Conservation (phyloP, 1,139 yeast genomes). For the Casaregolazyma lundiana region DNA sequence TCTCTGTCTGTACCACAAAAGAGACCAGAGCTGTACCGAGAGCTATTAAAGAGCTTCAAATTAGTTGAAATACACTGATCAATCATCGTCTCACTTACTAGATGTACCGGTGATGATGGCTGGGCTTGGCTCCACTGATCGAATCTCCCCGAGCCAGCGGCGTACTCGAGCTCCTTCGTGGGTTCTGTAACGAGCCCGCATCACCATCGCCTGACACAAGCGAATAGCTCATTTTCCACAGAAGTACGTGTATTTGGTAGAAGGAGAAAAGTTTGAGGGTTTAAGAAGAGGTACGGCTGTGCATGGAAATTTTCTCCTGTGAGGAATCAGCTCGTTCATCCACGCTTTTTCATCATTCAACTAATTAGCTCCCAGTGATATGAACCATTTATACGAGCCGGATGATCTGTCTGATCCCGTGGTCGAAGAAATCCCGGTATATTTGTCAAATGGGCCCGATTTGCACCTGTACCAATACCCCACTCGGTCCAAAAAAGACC, state of each 20-base stretch:
- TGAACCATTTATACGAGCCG: too few species aligned
- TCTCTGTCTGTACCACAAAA: conserved; percentile 76
- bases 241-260: background rate
- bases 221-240: conserved; percentile 4
- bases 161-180: conserved; percentile 8
- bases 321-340: background rate
- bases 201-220: conserved; percentile 1
- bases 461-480: conserved; percentile 65
- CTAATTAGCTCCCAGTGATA: too few species aligned
- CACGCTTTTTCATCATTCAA: background rate
- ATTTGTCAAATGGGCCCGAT: conserved; percentile 34
- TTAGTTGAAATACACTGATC: background rate
- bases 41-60: conserved; percentile 44
- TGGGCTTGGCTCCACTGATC: background rate
- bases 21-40: conserved; percentile 57
- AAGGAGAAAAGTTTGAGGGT: background rate
- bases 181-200: background rate
- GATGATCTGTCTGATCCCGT: conserved; percentile 63
- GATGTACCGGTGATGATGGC: conserved; percentile 9
- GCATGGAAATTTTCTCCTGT: background rate
- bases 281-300: background rate
- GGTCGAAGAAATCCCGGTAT: conserved; percentile 69
- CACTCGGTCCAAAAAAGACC: conserved; percentile 53
- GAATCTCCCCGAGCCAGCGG: conserved; percentile 1
- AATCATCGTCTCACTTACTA: conserved; percentile 2